Evolutionary conservation across 768 basidiomycete species (phyloP).

Genomic region (Amanita fuliginea): DNA sequence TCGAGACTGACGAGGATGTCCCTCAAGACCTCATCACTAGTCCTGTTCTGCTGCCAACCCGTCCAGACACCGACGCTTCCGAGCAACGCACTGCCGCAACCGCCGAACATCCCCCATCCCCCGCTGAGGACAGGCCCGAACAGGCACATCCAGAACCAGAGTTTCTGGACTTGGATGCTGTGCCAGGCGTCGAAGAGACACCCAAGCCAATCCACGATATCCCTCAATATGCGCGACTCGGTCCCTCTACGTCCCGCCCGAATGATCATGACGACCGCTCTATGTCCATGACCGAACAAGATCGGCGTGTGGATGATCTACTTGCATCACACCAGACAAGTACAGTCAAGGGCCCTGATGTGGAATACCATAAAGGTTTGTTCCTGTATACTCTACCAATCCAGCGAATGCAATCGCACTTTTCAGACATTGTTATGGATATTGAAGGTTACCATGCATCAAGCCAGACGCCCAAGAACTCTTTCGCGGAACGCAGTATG

Average conservation of each 20-base stretch:
- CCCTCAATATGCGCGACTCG: slow-evolving; percentile 12
- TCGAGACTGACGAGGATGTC: slow-evolving; percentile 92
- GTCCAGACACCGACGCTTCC: slow-evolving; percentile 23
- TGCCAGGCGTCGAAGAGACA: slow-evolving; percentile 17
- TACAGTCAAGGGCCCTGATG: background rate
- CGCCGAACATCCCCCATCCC: slow-evolving; percentile 6
- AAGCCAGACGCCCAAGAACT: slow-evolving; percentile 28
- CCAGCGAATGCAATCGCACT: background rate
- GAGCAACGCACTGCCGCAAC: slow-evolving; percentile 8
- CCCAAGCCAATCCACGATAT: slow-evolving; percentile 20
- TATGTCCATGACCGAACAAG: slow-evolving; percentile 25
- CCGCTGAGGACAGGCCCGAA: too few species aligned
- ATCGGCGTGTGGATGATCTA: slow-evolving; percentile 37
- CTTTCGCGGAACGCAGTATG: slow-evolving; percentile 1
- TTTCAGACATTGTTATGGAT: slow-evolving; percentile 70
- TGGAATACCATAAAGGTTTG: slow-evolving; percentile 33
- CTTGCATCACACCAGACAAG: background rate
- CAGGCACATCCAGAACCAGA: slow-evolving; percentile 47
- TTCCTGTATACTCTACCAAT: background rate
- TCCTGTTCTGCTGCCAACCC: slow-evolving; percentile 70
- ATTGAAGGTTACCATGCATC: slow-evolving; percentile 60
- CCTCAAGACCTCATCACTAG: slow-evolving; percentile 91
- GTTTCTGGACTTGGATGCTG: slow-evolving; percentile 74
- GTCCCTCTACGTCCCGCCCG: background rate
- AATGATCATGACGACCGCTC: slow-evolving; percentile 8